Conservation (phyloP, 2,329 filamentous ascomycete genomes). For the Fusarium globosum region DNA sequence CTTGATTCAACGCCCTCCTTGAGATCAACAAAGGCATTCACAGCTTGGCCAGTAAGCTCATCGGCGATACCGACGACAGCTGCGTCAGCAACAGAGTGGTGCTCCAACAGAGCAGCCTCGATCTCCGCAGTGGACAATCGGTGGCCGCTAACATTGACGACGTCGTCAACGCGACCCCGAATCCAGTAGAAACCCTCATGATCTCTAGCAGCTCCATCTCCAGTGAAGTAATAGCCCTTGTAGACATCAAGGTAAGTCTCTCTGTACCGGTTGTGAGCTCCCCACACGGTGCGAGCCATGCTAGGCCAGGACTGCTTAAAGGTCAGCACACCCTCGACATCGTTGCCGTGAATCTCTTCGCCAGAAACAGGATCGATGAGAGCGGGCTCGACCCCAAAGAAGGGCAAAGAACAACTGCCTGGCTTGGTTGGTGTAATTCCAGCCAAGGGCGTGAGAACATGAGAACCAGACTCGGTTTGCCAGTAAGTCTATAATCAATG, state of each 20-base stretch:
- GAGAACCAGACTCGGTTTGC: slow-evolving; percentile 98
- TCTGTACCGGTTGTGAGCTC: slow-evolving; percentile 98
- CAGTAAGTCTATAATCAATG: slow-evolving; percentile 83
- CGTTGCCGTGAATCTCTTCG: slow-evolving; percentile 92
- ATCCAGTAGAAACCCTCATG: slow-evolving; percentile 99
- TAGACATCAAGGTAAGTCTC: slow-evolving; percentile 98
- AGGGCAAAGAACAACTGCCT: slow-evolving; percentile 93
- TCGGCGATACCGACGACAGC: slow-evolving; percentile 94
- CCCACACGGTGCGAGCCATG: slow-evolving; percentile 98
- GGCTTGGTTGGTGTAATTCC: slow-evolving; percentile 97
- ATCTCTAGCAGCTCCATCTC: slow-evolving; percentile 94
- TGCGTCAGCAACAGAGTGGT: slow-evolving; percentile 88
- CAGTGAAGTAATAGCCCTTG: slow-evolving; percentile 97
- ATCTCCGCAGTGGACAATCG: slow-evolving; percentile 97
- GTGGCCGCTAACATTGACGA: slow-evolving; percentile 97
- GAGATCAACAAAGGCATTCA: slow-evolving; percentile 95
- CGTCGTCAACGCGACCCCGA: slow-evolving; percentile 95
- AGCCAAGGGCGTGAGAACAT: slow-evolving; percentile 93
- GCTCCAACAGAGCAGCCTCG: slow-evolving; percentile 95
- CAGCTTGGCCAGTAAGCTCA: slow-evolving; percentile 95
- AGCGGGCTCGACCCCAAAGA: slow-evolving; percentile 97
- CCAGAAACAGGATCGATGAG: slow-evolving; percentile 98
- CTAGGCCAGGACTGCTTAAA: slow-evolving; percentile 99
- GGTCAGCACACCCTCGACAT: slow-evolving; percentile 95
- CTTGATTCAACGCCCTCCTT: slow-evolving; percentile 83